A percentile compares a stretch with the other conserved stretches of the same genome.
phyloP scores from a whole-genome alignment of 805 yeast species.

The Yarrowia hollandica region DNA sequence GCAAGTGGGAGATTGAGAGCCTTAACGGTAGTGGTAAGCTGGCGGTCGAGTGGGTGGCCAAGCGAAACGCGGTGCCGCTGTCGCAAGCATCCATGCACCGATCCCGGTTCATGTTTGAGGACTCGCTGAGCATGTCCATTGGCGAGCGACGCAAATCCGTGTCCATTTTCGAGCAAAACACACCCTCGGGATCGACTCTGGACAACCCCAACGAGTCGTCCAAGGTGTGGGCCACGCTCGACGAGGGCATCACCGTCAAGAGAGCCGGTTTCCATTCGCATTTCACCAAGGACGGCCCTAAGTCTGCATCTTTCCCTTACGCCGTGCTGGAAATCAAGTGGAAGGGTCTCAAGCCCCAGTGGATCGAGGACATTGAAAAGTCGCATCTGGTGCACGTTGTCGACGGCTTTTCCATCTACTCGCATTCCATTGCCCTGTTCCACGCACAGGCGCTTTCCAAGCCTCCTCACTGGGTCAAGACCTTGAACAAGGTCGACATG shows the following conservation, averaged over 20 bases:
- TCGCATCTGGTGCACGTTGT: conserved; percentile 54
- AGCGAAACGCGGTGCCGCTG: conserved; percentile 37
- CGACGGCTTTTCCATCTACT: conserved; percentile 44
- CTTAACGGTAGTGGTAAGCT: conserved; percentile 35
- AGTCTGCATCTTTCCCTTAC: conserved; percentile 47
- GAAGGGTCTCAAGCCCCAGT: conserved; percentile 44
- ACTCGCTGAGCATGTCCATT: conserved; percentile 15
- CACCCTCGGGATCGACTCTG: conserved; percentile 4
- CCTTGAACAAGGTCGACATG: conserved; percentile 46
- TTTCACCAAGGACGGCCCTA: conserved; percentile 2
- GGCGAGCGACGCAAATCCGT: conserved; percentile 21
- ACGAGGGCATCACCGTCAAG: conserved; percentile 35
- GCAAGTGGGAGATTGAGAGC: conserved; percentile 2
- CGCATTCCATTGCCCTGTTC: conserved; percentile 42
- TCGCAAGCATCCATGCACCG: conserved; percentile 36
- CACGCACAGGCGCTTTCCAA: conserved; percentile 40
- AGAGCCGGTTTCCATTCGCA: conserved; percentile 6
- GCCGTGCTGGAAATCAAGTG: conserved; percentile 52
- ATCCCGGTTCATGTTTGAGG: conserved; percentile 35
- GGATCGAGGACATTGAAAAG: conserved; percentile 45
- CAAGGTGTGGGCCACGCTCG: conserved; percentile 45
- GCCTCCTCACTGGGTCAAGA: conserved; percentile 46
- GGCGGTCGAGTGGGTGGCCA: conserved; percentile 43
- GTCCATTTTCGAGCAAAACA: conserved; percentile 2
- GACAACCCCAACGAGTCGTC: conserved; percentile 30